A percentile compares a stretch with the other conserved stretches of the same genome.
Conservation (phyloP, 176 grass and related monocot genomes). For the Carex myosuroides region DNA sequence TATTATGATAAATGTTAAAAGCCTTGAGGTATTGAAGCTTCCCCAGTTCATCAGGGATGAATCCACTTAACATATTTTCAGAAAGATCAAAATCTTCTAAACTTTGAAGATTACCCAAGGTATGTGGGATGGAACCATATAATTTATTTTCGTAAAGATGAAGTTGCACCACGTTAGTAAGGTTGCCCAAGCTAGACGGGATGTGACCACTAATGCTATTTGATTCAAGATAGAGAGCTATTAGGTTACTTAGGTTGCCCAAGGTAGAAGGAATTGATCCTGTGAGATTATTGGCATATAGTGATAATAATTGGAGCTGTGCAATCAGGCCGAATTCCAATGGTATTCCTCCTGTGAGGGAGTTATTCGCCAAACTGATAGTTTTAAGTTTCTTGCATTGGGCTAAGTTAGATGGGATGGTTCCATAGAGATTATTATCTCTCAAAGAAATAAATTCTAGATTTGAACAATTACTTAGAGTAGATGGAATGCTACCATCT, state of each 20-base stretch:
- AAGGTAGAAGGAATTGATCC: too few relatives aligned
- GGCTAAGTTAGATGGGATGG: slow-evolving; percentile 18
- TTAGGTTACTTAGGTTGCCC: too few relatives aligned
- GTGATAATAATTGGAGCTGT: too few relatives aligned
- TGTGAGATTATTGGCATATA: too few relatives aligned
- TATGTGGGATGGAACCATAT: background rate
- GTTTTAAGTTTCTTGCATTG: background rate
- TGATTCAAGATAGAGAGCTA: too few relatives aligned
- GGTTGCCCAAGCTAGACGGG: too few relatives aligned
- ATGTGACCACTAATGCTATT: too few relatives aligned
- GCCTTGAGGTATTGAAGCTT: background rate
- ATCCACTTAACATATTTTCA: background rate
- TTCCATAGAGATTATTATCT: slow-evolving; percentile 11
- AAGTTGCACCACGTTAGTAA: too few relatives aligned
- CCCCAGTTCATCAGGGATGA: background rate
- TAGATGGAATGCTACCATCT: slow-evolving; percentile 22
- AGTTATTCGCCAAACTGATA: background rate
- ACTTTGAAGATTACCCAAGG: background rate
- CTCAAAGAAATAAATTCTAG: background rate
- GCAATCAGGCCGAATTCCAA: background rate
- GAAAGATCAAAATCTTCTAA: background rate
- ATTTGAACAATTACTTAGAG: slow-evolving; percentile 25
- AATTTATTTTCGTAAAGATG: too few relatives aligned
- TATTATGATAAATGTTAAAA: background rate
- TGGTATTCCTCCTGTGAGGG: background rate